Conservation (phyloP, 768 basidiomycete species). For the Strobilomyces confusus region DNA sequence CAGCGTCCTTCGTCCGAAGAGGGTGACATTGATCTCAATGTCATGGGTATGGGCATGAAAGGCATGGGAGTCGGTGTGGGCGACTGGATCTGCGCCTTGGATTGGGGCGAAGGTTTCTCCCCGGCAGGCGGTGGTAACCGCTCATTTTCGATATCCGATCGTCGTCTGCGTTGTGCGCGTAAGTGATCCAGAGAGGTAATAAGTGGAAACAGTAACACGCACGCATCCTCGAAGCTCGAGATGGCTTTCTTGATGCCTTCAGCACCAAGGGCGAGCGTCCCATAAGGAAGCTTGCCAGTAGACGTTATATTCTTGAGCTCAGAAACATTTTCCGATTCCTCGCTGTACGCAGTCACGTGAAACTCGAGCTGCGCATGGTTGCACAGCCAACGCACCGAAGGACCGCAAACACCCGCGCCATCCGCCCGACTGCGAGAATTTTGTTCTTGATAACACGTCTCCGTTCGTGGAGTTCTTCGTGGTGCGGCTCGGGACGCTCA, state of each 20-base stretch:
- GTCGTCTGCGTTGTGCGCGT: constrained; percentile 11
- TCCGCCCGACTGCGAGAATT: constrained; percentile 64
- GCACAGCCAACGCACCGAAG: constrained; percentile 44
- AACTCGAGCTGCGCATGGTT: not conserved
- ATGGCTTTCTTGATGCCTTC: constrained; percentile 75
- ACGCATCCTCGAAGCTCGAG: constrained; percentile 65
- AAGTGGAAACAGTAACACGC: constrained; percentile 24
- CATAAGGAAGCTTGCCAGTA: constrained; percentile 46
- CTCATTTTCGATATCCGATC: constrained; percentile 28
- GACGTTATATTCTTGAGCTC: constrained; percentile 65
- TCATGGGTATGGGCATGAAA: constrained; percentile 1
- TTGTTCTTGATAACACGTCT: constrained; percentile 66
- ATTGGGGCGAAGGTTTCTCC: constrained; percentile 7
- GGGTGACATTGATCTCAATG: constrained; percentile 13
- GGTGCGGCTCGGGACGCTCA: constrained; percentile 23
- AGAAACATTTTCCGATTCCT: constrained; percentile 72
- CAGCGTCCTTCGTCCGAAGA: constrained; percentile 35
- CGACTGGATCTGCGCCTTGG: constrained; percentile 5
- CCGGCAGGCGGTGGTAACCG: constrained; percentile 29
- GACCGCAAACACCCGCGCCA: constrained; percentile 65
- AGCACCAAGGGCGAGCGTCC: constrained; percentile 55
- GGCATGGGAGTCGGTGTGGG: not conserved
- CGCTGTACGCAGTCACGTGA: constrained; percentile 13
- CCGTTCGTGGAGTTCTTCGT: constrained; percentile 34
- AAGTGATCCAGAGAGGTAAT: not conserved